A percentile compares a stretch with the other conserved stretches of the same genome.
Conservation (phyloP, 805 yeast species). For the Zygoascus tannicola region DNA sequence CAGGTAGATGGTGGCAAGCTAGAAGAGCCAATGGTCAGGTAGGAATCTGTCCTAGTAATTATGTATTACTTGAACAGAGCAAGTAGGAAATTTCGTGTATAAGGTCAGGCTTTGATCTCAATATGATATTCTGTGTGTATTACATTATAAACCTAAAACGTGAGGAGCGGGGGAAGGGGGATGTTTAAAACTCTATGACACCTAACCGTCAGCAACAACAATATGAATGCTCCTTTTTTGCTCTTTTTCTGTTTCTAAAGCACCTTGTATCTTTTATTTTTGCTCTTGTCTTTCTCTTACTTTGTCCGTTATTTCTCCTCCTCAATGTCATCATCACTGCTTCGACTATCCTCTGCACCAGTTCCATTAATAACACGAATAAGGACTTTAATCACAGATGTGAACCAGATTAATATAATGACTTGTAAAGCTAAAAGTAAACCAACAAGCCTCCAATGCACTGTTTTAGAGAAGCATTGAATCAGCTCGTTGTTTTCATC, state of each 20-base stretch:
- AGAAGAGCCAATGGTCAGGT: constrained; percentile 80
- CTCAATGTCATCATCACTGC: constrained; percentile 49
- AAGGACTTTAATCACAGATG: constrained; percentile 61
- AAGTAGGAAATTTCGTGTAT: too few species aligned
- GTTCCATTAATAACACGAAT: constrained; percentile 58
- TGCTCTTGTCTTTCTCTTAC: too few species aligned
- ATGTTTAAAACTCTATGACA: too few species aligned
- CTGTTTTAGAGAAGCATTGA: constrained; percentile 27
- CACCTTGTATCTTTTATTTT: too few species aligned
- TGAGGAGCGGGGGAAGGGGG: too few species aligned
- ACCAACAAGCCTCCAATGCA: constrained; percentile 37
- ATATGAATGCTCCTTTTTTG: too few species aligned
- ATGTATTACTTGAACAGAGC: constrained; percentile 63
- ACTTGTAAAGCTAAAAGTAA: constrained; percentile 60
- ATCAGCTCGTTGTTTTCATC: constrained; percentile 19
- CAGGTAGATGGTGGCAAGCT: constrained; percentile 99
- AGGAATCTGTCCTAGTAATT: constrained; percentile 87
- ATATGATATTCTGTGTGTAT: too few species aligned
- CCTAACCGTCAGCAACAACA: too few species aligned
- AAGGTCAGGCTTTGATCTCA: too few species aligned
- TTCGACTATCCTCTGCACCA: constrained; percentile 79
- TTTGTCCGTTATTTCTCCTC: constrained; percentile 29
- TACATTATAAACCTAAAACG: too few species aligned
- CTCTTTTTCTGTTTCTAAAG: too few species aligned
- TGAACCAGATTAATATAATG: constrained; percentile 64